Base-by-base conservation (phyloP, 805 yeast species). In the Suhomyces prunicola region DNA sequence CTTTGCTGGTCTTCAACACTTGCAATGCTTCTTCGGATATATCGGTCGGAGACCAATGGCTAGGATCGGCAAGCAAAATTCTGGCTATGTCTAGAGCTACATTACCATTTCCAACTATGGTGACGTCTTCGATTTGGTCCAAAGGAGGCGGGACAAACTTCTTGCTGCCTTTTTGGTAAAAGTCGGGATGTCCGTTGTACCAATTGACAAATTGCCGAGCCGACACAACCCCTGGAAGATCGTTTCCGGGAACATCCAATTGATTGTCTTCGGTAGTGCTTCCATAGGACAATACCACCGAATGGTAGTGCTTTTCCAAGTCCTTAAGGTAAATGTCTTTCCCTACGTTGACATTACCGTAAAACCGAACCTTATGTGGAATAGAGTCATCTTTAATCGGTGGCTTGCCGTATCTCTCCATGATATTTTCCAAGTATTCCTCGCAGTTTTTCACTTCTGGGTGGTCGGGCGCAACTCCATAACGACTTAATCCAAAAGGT, bases 401-500 rank as follows among this genome's bases (percentile, higher is more conserved):
- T 2, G 23, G 24, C 42, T n/a, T 17, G 6, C 52, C 41, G 48
- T 53, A 62, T 22, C 62, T 59, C 5, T 35, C 35, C 75, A 74
- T 71, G 36, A 73, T 54, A 44, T 85, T 84, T 8, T 78, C 79
- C 64, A 94, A 87, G 50, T 91, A 85, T 17, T 87, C 87, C 66
- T 86, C 74, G 61, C 94, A 88, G 54, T 85, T 85, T 67, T 92
- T 93, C 31, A 94, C 98, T 63, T 94, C 98, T 0, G 97, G 97
- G 69, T 94, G 97, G 70, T 94, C 99, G 2, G 99, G 99, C 0
- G 99, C 97, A n/a, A 94, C 98, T 1, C 99, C 99, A 65, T 82
- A 92, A 35, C 99, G 72, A 42, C 92, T 85, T 33, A 94, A 76
- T 0, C 99, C 99, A 72, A 80, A 93, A 0, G 99, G 99, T 6